Evolutionary conservation across 139 green algal genomes (phyloP).

Genomic region (Chlamydomonas sp.): DNA sequence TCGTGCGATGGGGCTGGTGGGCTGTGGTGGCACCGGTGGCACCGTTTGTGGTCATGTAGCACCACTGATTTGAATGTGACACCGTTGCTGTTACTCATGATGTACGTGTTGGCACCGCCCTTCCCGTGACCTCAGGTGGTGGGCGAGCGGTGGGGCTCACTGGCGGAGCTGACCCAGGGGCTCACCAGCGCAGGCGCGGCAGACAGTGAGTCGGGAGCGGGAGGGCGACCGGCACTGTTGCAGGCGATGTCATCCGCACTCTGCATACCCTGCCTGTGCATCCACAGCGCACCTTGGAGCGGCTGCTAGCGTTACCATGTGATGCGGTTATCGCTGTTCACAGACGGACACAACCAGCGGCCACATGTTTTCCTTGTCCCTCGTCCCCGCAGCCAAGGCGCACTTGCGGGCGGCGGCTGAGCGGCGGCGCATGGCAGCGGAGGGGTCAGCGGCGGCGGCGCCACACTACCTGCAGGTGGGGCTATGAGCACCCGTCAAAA

Average conservation of each 20-base stretch:
- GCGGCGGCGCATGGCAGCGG: constrained; percentile 18
- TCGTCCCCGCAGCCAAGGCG: constrained; percentile 56
- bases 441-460: background rate
- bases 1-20: too few relatives aligned
- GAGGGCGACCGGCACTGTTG: background rate
- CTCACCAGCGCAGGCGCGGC: constrained; percentile 61
- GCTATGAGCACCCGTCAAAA: background rate
- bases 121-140: constrained; percentile 63
- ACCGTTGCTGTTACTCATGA: too few relatives aligned
- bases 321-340: too few relatives aligned
- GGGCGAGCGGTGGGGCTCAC: constrained; percentile 83
- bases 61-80: too few relatives aligned
- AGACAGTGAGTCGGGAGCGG: constrained; percentile 41
- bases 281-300: constrained; percentile 56
- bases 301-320: background rate
- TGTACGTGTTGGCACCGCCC: background rate
- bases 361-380: background rate
- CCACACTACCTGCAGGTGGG: constrained; percentile 41
- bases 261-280: constrained; percentile 26
- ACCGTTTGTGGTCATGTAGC: too few relatives aligned
- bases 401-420: constrained; percentile 38
- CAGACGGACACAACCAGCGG: too few relatives aligned
- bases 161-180: constrained; percentile 64
- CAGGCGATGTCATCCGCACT: too few relatives aligned
- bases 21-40: too few relatives aligned